Percentiles rank a stretch among this genome's conserved stretches.
These are phyloP conservation scores for Petunia hybrid DNA, from an alignment of 305 asterid genomes.

Conservation along the genomic window DNA sequence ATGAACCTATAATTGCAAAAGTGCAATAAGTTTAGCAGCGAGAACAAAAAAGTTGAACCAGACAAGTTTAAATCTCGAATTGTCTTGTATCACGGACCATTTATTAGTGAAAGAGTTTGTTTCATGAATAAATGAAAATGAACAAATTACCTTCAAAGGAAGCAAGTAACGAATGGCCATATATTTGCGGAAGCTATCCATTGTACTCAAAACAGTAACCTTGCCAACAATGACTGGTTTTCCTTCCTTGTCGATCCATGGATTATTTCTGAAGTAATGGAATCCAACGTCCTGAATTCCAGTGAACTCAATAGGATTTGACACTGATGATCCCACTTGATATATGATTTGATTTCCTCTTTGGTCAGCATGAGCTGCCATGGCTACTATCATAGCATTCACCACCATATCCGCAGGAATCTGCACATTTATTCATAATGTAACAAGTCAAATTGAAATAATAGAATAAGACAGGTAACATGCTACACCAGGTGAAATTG, in stretches of 20 bases:
- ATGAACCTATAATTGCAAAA: too few species aligned
- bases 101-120: too few species aligned
- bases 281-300: slow-evolving; percentile 36
- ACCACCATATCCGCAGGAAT: slow-evolving; percentile 45
- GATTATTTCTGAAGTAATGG: slow-evolving; percentile 52
- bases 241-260: slow-evolving; percentile 64
- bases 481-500: too few species aligned
- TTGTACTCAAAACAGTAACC: slow-evolving; percentile 49
- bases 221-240: slow-evolving; percentile 57
- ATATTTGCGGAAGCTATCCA: slow-evolving; percentile 56
- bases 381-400: slow-evolving; percentile 39
- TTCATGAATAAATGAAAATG: background rate
- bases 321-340: slow-evolving; percentile 53
- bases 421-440: slow-evolving; percentile 25
- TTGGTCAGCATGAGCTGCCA: slow-evolving; percentile 38
- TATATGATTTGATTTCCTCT: slow-evolving; percentile 41
- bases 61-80: too few species aligned
- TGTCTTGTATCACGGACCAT: too few species aligned
- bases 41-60: too few species aligned
- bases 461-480: too few species aligned
- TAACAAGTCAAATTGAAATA: too few species aligned
- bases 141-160: slow-evolving; percentile 65
- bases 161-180: slow-evolving; percentile 58
- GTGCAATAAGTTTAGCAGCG: too few species aligned
- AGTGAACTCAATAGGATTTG: slow-evolving; percentile 43